These are phyloP conservation scores for Eimeria zaria DNA, from an alignment of 169 alveolate genomes.

Conservation along the genomic window DNA sequence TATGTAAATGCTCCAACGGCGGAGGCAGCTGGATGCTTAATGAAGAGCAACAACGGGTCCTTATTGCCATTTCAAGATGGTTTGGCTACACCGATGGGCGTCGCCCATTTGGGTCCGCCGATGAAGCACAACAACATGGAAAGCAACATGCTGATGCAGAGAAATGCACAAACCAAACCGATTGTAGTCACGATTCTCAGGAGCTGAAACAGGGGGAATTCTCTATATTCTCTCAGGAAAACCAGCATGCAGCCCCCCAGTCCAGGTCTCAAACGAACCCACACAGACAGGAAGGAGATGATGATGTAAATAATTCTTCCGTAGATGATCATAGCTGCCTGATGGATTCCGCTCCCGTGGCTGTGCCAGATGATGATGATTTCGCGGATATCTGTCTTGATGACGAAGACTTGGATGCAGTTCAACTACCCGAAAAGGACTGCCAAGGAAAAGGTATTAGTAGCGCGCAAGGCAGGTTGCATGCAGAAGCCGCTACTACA, in stretches of 20 bases:
- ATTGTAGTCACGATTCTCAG: background rate
- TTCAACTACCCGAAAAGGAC: background rate
- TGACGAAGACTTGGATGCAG: background rate
- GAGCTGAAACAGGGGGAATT: background rate
- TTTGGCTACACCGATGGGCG: conserved; percentile 56
- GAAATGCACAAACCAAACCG: background rate
- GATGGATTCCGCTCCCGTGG: background rate
- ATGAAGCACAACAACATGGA: background rate
- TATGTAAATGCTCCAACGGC: conserved; percentile 8
- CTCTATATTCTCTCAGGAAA: background rate
- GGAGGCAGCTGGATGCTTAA: conserved; percentile 55
- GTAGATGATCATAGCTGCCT: background rate
- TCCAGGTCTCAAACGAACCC: background rate
- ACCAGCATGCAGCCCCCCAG: background rate
- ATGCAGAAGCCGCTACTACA: background rate
- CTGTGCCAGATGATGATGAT: background rate
- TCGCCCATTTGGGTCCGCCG: conserved; percentile 33
- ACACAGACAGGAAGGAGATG: background rate
- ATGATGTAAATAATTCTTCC: background rate
- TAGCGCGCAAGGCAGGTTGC: background rate
- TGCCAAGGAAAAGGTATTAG: background rate
- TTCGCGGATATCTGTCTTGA: background rate
- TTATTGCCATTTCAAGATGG: conserved; percentile 48
- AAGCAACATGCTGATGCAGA: background rate
- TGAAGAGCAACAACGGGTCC: conserved; percentile 53